Evolutionary conservation across 805 yeast species (phyloP).

Genomic region (Pichia gijzeniarum): DNA sequence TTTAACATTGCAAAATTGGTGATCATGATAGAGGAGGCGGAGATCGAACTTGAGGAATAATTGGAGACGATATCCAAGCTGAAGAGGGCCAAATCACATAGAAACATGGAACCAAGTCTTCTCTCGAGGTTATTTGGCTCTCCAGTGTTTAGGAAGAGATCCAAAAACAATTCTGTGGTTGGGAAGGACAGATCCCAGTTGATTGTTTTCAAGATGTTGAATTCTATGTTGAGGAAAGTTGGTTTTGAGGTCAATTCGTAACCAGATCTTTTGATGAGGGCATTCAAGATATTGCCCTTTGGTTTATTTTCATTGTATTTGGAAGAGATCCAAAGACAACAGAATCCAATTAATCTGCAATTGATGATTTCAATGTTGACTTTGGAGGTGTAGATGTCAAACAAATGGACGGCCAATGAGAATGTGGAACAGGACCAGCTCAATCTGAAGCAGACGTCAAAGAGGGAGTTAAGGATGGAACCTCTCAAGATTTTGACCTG

Average conservation of each 20-base stretch:
- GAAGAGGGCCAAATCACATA: conserved; percentile 63
- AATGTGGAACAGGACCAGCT: conserved; percentile 31
- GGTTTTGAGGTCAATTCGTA: conserved; percentile 19
- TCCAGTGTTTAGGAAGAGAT: conserved; percentile 37
- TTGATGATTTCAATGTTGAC: conserved; percentile 30
- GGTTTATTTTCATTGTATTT: conserved; percentile 45
- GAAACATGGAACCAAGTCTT: conserved; percentile 49
- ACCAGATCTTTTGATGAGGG: conserved; percentile 28
- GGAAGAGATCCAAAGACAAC: conserved; percentile 42
- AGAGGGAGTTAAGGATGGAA: conserved; percentile 28
- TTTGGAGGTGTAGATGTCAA: conserved; percentile 35
- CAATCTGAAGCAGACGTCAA: conserved; percentile 27
- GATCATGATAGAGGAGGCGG: conserved; percentile 46
- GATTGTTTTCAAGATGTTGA: conserved; percentile 54
- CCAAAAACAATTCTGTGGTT: conserved; percentile 59
- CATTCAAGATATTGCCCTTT: conserved; percentile 36
- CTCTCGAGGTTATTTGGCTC: conserved; percentile 38
- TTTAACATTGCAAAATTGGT: conserved; percentile 41
- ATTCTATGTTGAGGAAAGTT: conserved; percentile 58
- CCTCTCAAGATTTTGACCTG: conserved; percentile 14
- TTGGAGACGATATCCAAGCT: conserved; percentile 51
- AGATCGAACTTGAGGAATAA: conserved; percentile 38
- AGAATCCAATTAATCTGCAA: conserved; percentile 35
- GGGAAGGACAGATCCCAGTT: conserved; percentile 60
- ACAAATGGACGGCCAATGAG: conserved; percentile 31